Base-by-base conservation (phyloP, 768 basidiomycete genomes). In the Podaxis carcinomalis region DNA sequence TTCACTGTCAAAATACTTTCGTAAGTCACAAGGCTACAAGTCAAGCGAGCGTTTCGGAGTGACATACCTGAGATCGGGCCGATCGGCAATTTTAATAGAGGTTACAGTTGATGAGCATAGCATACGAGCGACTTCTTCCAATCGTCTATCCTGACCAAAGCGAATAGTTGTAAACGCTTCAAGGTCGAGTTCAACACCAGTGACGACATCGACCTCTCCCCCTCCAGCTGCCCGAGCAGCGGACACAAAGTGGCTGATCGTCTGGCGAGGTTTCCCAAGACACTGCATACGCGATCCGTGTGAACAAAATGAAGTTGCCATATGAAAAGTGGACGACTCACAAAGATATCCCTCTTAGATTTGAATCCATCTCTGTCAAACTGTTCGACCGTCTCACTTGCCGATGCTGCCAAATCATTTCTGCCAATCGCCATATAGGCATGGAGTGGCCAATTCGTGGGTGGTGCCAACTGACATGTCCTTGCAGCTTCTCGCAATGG, bases 101-200 rank as follows among this genome's bases (percentile, higher is more conserved):
- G 89, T 81, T 16, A 90, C 73, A 1, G 75, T 76, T 1, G 91
- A 90, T 0, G 93, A 96, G 64, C 90, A 92, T 16, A 99, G 73
- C 84, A 98, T 91, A 1, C 93, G 83, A 11, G 89, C 88, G 3
- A 96, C 94, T 70, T 99, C 97, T 49, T 95, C 91, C 35, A 99
- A 71, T 39, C 96, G 82, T 19, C 90, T 83, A 74, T 99, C 97
- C 63, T 92, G 86, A 5, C 91, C 91, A 68, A 98, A 98, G 3
- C 96, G 85, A 52, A 95, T 89, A 55, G 86, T 85, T 0, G 90
- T 84, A 73, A 91, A 89, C 52, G 89, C 87, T 51, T 88, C 83
- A 39, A 87, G 72, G 53, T 86, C 84, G 4, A 92, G 73, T 58
- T 92, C 90, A 7, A 90, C 87, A 0, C 90, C 90, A 5, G 89